Evolutionary conservation across 441 rosid genomes (phyloP).

Genomic region (Biscutella laevigata): DNA sequence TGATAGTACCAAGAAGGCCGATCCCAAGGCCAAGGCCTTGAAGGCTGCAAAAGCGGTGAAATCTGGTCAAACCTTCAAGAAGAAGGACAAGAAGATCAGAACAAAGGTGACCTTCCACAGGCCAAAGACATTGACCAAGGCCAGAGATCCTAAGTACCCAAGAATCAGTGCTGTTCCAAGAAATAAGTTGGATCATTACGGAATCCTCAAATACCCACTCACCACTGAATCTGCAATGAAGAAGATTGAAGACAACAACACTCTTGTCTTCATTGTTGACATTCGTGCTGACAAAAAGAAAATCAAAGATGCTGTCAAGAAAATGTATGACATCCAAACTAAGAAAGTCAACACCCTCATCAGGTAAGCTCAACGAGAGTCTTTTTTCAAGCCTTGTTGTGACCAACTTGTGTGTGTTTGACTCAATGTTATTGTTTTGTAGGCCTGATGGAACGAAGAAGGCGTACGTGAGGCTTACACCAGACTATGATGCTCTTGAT

Average conservation of each 20-base stretch:
- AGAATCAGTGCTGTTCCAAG: constrained; percentile 30
- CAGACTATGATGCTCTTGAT: constrained; percentile 80
- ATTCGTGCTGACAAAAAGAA: constrained; percentile 87
- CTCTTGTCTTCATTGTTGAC: constrained; percentile 90
- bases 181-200: constrained; percentile 36
- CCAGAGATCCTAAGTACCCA: constrained; percentile 28
- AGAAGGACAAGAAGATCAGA: constrained; percentile 64
- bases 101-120: constrained; percentile 85
- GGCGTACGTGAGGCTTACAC: constrained; percentile 86
- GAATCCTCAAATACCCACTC: constrained; percentile 35
- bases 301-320: constrained; percentile 86
- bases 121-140: constrained; percentile 51
- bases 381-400: too few species aligned
- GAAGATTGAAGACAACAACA: constrained; percentile 92
- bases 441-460: constrained; percentile 98
- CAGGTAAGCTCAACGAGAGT: constrained; percentile 38
- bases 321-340: constrained; percentile 89
- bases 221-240: constrained; percentile 87
- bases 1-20: constrained; percentile 52
- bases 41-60: constrained; percentile 85
- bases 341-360: constrained; percentile 94
- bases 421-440: neutral
- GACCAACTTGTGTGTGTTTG: neutral
- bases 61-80: constrained; percentile 71
- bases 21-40: constrained; percentile 76